Base-by-base conservation (phyloP, 768 basidiomycete species). In the Phanerochaete carnosa region DNA sequence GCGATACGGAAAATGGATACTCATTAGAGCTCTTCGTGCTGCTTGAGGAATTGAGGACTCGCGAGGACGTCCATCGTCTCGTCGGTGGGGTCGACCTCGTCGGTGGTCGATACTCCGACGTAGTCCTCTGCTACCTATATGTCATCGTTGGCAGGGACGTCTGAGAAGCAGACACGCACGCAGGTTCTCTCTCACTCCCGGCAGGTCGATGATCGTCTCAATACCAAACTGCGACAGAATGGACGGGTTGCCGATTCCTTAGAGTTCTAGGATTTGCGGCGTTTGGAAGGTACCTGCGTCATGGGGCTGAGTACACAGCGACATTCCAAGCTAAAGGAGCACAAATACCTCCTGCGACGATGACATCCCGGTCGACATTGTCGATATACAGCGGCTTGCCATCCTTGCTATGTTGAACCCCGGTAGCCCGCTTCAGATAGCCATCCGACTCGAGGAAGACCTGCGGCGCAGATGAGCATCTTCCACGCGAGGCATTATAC, bases 231-330 rank as follows among this genome's bases (percentile, higher is more conserved):
- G 61, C 12, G 69, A 58, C 32, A 79, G 69, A 39, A 74, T 58
- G 3, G 62, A 65, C 23, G 62, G 60, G 53, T 77, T 70, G 33
- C 82, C 82, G 57, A 84, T 78, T 3, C 56, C 56, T 16, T 76
- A 78, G 7, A 81, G 72, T 65, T 82, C 77, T 3, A 84, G 75
- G 12, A 83, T 66, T 55, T 81, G 79, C 7, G 81, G 76, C 5
- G 77, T 76, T 60, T 79, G 75, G 35, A 82, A 64, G 0, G 80
- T 69, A 13, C 81, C 54, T 55, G 26, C 12, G 12, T 9, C 26
- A 30, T n/a, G 2, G 6, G 33, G n/a, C n/a, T 54, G 2, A 54
- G 4, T 7, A 28, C 5, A 22, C 28, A 22, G 6, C 28, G 29
- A 1, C 32, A 4, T 32, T 15, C 16, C 8, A 23, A 37, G 11